These are phyloP conservation scores for Globisporangium middletonii DNA, from an alignment of 352 stramenopile species.

Conservation along the genomic window DNA sequence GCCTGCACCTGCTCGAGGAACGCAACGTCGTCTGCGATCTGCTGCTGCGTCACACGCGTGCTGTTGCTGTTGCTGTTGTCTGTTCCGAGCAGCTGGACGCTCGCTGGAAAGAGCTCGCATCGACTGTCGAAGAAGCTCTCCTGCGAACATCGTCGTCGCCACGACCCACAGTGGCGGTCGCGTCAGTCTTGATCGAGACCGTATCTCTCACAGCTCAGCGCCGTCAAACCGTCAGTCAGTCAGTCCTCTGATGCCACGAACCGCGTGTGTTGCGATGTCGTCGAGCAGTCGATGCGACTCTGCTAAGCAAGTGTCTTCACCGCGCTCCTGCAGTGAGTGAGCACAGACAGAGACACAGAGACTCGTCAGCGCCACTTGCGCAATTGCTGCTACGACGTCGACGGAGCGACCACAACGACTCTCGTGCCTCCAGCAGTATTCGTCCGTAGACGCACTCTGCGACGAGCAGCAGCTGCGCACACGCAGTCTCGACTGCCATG, in stretches of 20 bases:
- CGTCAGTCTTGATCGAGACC: neutral
- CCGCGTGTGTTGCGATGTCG: slow-evolving; percentile 17
- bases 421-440: slow-evolving; percentile 33
- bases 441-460: slow-evolving; percentile 42
- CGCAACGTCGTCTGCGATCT: slow-evolving; percentile 7
- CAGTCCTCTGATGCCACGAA: neutral
- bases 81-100: slow-evolving; percentile 13
- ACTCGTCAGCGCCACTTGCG: neutral
- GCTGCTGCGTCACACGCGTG: neutral
- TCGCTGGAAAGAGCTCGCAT: slow-evolving; percentile 20
- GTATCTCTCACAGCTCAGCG: neutral
- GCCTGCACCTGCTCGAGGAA: slow-evolving; percentile 10
- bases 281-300: slow-evolving; percentile 17
- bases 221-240: neutral
- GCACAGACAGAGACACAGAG: neutral
- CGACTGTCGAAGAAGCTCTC: slow-evolving; percentile 17
- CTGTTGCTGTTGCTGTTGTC: neutral
- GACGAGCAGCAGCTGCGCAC: slow-evolving; percentile 14
- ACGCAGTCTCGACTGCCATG: slow-evolving; percentile 16
- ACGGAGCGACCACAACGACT: neutral
- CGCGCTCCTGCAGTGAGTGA: slow-evolving; percentile 18
- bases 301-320: slow-evolving; percentile 12
- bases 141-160: neutral
- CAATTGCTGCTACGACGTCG: neutral
- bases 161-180: neutral